These are phyloP conservation scores for Closterium sp. DNA, from an alignment of 139 green algal genomes.

Conservation along the genomic window DNA sequence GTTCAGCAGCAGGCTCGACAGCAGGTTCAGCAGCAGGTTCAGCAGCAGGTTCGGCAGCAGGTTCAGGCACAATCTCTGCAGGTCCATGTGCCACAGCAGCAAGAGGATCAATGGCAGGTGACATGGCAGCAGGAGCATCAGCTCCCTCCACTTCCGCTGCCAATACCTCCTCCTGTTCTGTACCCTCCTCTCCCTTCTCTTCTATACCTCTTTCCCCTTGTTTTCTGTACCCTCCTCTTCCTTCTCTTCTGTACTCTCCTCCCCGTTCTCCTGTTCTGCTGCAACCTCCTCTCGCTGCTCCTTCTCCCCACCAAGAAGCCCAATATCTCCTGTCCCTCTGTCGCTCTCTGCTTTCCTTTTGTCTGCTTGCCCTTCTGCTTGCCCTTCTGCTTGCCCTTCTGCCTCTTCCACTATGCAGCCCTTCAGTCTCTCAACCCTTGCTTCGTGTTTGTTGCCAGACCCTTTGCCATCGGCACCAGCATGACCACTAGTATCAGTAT, in stretches of 20 bases:
- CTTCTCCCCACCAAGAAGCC: background rate
- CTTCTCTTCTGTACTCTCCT: background rate
- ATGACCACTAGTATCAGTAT: too few species aligned
- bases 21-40: background rate
- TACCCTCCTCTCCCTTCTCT: background rate
- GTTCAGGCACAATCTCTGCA: background rate
- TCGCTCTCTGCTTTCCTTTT: too few species aligned
- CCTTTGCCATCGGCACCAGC: too few species aligned
- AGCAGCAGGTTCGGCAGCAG: too few species aligned
- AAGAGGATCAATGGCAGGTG: background rate
- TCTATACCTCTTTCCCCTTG: too few species aligned
- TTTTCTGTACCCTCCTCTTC: too few species aligned
- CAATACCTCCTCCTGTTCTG: background rate
- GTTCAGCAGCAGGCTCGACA: too few species aligned
- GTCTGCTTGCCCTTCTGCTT: too few species aligned
- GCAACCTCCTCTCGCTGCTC: background rate
- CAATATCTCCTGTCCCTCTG: background rate
- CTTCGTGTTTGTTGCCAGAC: too few species aligned
- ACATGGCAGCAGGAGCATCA: background rate
- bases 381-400: too few species aligned
- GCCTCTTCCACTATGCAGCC: too few species aligned
- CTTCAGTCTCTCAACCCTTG: too few species aligned
- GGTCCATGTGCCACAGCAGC: background rate
- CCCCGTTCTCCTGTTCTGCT: background rate
- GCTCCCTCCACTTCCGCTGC: background rate